These are phyloP conservation scores for Lactarius hatsudake DNA, from an alignment of 768 basidiomycete species.

Conservation along the genomic window DNA sequence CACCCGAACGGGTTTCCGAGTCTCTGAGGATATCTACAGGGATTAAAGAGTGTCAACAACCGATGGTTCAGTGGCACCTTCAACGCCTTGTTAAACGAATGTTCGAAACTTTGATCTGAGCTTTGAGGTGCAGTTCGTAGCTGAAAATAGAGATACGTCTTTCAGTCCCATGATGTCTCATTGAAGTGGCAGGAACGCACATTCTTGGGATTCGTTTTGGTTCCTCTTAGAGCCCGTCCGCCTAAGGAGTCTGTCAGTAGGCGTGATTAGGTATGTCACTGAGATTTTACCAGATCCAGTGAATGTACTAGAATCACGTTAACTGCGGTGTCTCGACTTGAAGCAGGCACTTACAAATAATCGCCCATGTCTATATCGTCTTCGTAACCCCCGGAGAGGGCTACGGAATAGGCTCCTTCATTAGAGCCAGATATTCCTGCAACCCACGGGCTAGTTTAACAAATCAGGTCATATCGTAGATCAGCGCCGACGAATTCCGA, in stretches of 20 bases:
- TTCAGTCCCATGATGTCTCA: not conserved
- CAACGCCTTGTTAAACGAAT: slow-evolving; percentile 65
- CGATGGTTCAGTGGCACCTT: slow-evolving; percentile 39
- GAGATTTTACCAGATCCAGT: slow-evolving; percentile 62
- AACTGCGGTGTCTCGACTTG: slow-evolving; percentile 1
- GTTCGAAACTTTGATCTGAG: slow-evolving; percentile 78
- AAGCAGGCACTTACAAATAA: slow-evolving; percentile 59
- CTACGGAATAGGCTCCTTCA: slow-evolving; percentile 79
- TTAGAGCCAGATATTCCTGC: slow-evolving; percentile 71
- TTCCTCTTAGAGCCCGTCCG: slow-evolving; percentile 85
- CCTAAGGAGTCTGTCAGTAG: slow-evolving; percentile 40
- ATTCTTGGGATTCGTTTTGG: slow-evolving; percentile 79
- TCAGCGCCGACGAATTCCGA: not conserved
- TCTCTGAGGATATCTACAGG: slow-evolving; percentile 68
- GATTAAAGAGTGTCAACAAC: not conserved
- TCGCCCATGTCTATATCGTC: slow-evolving; percentile 83
- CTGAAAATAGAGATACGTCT: slow-evolving; percentile 37
- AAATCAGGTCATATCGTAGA: slow-evolving; percentile 9
- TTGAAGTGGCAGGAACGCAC: slow-evolving; percentile 39
- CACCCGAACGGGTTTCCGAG: slow-evolving; percentile 79
- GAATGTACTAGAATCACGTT: slow-evolving; percentile 53
- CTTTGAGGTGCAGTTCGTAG: slow-evolving; percentile 88
- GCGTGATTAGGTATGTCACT: not conserved
- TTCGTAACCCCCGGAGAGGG: slow-evolving; percentile 85
- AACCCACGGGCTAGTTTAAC: slow-evolving; percentile 63